Evolutionary conservation across 345 rosid genomes (phyloP).

Genomic region (Sisymbrium irio): DNA sequence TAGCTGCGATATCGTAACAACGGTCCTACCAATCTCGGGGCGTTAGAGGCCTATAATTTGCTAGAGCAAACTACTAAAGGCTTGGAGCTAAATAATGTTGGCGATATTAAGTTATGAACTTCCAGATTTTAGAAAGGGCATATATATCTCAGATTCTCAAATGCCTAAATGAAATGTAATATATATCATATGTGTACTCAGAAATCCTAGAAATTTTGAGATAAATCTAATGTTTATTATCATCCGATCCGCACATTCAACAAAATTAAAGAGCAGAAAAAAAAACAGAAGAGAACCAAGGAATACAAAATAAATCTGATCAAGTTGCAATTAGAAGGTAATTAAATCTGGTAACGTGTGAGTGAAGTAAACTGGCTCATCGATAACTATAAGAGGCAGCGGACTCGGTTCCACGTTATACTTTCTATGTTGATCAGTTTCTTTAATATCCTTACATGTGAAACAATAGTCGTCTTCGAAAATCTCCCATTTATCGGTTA

Average conservation of each 20-base stretch:
- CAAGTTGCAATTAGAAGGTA: slow-evolving; percentile 27
- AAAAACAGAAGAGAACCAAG: not conserved
- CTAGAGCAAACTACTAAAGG: too few relatives aligned
- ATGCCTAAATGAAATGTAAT: not conserved
- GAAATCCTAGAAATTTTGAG: not conserved
- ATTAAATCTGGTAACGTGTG: slow-evolving; percentile 39
- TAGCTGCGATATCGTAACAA: too few relatives aligned
- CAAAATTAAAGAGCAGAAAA: not conserved
- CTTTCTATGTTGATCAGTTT: not conserved
- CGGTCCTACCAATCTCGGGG: too few relatives aligned
- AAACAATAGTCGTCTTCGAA: slow-evolving; percentile 31
- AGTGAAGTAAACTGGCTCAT: slow-evolving; percentile 31
- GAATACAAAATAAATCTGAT: not conserved
- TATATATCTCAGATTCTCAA: slow-evolving; percentile 6
- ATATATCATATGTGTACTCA: not conserved
- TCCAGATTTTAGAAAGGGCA: not conserved
- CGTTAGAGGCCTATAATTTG: too few relatives aligned
- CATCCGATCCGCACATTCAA: slow-evolving; percentile 10
- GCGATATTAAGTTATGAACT: not conserved
- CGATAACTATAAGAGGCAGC: slow-evolving; percentile 34
- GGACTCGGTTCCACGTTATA: slow-evolving; percentile 17
- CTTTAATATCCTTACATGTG: slow-evolving; percentile 20
- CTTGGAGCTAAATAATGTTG: too few relatives aligned
- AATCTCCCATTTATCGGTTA: slow-evolving; percentile 39
- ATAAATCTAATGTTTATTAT: slow-evolving; percentile 24